Evolutionary conservation across 495 filamentous ascomycete species (phyloP), one percentile per base, ranked within the genome.

Genomic region (Penicillium alfredii): DNA sequence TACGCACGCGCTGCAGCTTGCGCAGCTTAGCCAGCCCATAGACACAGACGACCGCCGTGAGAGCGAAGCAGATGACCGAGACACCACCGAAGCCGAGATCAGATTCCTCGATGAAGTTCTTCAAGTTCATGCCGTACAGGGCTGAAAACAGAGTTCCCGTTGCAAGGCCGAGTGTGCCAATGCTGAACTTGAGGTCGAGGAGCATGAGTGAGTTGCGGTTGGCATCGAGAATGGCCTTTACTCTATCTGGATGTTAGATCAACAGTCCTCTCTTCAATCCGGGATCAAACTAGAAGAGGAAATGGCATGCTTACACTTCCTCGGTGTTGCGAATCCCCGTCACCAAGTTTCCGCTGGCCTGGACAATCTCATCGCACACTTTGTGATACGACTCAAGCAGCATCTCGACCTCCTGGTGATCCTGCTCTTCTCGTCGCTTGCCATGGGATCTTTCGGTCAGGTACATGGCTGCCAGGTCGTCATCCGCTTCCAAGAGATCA

Each of bases 141-240:
- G 86, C 88, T 17, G 92, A 92, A 54, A 94, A 76, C 53, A 97
- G 88, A 32, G 93, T 94, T 19, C 92, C 92, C 47, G 87, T 82
- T 38, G 85, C 89, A 19, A 98, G 77, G 2, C 88, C 88, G 7
- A 98, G 75, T 3, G 92, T 97, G 24, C 87, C 86, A 40, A 98
- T 90, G 53, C 83, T 90, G 66, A 98, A 94, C 57, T 94, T 94
- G 33, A 98, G 78, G 36, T 96, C 93, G 21, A 98, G 79, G 12
- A 97, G 77, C 93, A 98, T 98, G 48, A 98, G 84, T 12, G 86
- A 86, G 72, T 98, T 98, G 43, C 92, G 93, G 57, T 98, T 98
- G 24, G 72, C 88, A 58, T 98, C 92, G 32, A 98, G 81, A 48
- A 98, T 97, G 20, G 94, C 94, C 52, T 90, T 92, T 31, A 96